Base-by-base conservation (phyloP, 768 basidiomycete genomes). In the Lepiota venenata region DNA sequence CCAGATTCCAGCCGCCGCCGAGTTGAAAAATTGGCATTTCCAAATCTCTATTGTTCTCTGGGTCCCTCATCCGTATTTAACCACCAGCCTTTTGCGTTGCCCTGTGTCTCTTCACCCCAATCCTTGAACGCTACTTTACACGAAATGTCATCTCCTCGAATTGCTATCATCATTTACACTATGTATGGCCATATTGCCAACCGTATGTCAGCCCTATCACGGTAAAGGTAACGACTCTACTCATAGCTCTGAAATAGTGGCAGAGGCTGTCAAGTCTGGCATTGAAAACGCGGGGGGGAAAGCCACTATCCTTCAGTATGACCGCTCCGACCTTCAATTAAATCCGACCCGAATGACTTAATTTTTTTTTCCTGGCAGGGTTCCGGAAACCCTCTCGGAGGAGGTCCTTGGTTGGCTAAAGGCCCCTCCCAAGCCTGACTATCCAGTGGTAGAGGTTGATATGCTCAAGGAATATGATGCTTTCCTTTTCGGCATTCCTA, bases 401-500 rank as follows among this genome's bases (percentile, higher is more conserved):
- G 87, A 91, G 6, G 66, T 92, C 46, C 76, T 93, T 38, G 62
- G 64, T 44, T 79, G 79, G 65, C 81, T 96, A 83, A 69, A 85
- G 56, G 90, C 89, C 3, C 81, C 85, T 8, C 68, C 85, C 21
- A 91, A 90, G 67, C 81, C 81, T 45, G 69, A 78, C 60, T 91
- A 91, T 68, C 90, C 91, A 2, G 63, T 89, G 60, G 73, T 91
- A 61, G 73, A 69, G 2, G 77, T 85, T 21, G 68, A 72, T 1
- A 72, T 66, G 12, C 75, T 96, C 47, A 59, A 70, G 16, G 54
- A 75, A 4, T 88, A 78, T 63, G 89, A 95, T 61, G 91, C 81
- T 4, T 84, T 81, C 77, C 59, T 95, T 58, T 75, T 91, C 48
- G 92, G 90, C 56, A 74, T 91, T 54, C 86, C 87, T 49, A 88